Evolutionary conservation across 2,329 filamentous ascomycete genomes (phyloP).

Genomic region (Helotiales sp.): DNA sequence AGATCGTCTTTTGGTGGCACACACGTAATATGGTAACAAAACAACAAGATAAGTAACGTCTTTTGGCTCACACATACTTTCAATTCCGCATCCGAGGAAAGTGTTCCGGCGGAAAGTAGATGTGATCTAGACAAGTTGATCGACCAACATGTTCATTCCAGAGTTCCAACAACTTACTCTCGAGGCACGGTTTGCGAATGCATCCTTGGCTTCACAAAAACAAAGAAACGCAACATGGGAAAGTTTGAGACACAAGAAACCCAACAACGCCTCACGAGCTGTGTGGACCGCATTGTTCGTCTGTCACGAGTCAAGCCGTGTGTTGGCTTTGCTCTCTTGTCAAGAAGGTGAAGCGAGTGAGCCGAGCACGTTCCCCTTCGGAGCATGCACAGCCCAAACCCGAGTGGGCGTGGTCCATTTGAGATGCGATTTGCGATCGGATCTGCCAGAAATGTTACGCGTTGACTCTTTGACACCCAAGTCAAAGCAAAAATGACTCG

Average conservation of each 20-base stretch:
- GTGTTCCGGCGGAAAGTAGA: background rate
- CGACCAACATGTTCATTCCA: background rate
- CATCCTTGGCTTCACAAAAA: background rate
- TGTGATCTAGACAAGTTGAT: background rate
- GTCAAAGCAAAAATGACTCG: background rate
- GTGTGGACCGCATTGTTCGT: background rate
- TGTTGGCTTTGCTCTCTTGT: background rate
- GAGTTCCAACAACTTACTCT: background rate
- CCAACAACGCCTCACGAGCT: background rate
- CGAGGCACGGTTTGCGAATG: background rate
- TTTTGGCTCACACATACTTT: background rate
- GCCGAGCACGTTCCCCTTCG: background rate
- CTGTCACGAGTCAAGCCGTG: background rate
- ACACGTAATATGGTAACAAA: too few species aligned
- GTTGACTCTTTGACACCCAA: background rate
- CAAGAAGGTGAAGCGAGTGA: background rate
- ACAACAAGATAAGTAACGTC: background rate
- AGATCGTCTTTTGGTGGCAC: background rate
- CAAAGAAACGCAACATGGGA: background rate
- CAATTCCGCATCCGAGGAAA: background rate
- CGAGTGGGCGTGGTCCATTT: slow-evolving; percentile 5
- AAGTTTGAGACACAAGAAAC: background rate
- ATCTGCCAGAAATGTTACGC: slow-evolving; percentile 2
- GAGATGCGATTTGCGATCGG: background rate
- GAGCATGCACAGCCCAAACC: background rate